Evolutionary conservation across 768 basidiomycete genomes (phyloP).

Genomic region (Tylopilus plumbeoviolaceoides): DNA sequence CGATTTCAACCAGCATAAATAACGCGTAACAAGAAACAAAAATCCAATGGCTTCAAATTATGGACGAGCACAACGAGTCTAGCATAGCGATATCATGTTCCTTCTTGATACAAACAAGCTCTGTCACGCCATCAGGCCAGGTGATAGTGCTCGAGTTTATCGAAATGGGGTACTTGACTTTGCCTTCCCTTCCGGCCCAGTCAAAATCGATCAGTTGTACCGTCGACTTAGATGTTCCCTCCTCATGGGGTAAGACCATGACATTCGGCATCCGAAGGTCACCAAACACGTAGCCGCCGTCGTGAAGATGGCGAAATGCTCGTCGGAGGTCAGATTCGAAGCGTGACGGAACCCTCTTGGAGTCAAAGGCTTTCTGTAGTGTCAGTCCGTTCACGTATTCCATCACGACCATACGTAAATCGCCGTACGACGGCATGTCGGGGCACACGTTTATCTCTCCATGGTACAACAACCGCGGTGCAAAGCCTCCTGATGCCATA

Average conservation of each 20-base stretch:
- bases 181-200: too few species aligned
- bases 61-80: too few species aligned
- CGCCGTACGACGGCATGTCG: slow-evolving; percentile 13
- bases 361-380: neutral
- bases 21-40: too few species aligned
- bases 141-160: too few species aligned
- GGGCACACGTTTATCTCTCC: slow-evolving; percentile 15
- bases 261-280: slow-evolving; percentile 35
- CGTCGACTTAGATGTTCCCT: too few species aligned
- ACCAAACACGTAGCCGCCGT: slow-evolving; percentile 34
- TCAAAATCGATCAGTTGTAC: slow-evolving; percentile 1
- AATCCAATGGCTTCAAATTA: too few species aligned
- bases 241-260: slow-evolving; percentile 18
- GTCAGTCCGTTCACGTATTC: slow-evolving; percentile 28
- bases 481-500: slow-evolving; percentile 26
- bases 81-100: too few species aligned
- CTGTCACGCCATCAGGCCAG: too few species aligned
- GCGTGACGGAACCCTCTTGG: slow-evolving; percentile 4
- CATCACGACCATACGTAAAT: slow-evolving; percentile 38
- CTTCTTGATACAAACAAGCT: too few species aligned
- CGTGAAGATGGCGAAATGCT: slow-evolving; percentile 25
- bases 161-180: too few species aligned
- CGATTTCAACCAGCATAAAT: neutral
- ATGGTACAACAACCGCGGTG: slow-evolving; percentile 32
- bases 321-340: slow-evolving; percentile 19